Conservation (phyloP, 352 stramenopile species). For the Globisporangium mamillatum region DNA sequence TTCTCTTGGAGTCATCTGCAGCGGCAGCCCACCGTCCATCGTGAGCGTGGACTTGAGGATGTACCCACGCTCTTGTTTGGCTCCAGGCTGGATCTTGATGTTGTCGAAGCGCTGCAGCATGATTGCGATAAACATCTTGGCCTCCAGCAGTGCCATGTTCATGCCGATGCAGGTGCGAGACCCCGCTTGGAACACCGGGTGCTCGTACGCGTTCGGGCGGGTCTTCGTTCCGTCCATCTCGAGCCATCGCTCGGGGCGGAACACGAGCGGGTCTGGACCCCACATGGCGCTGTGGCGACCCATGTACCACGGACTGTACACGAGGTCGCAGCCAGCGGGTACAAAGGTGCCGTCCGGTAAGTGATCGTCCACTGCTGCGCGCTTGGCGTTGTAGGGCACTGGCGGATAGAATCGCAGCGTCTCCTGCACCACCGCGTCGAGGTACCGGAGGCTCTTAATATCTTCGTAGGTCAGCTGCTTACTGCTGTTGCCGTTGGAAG, state of each 20-base stretch:
- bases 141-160: conserved; percentile 63
- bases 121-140: conserved; percentile 58
- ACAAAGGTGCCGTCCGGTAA: conserved; percentile 22
- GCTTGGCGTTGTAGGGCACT: conserved; percentile 73
- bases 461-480: conserved; percentile 33
- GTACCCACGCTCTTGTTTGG: conserved; percentile 42
- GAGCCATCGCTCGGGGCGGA: conserved; percentile 67
- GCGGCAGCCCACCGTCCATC: conserved; percentile 3
- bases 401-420: conserved; percentile 68
- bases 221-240: conserved; percentile 33
- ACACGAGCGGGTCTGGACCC: conserved; percentile 39
- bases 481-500: background rate
- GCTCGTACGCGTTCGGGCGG: conserved; percentile 59
- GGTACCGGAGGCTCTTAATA: conserved; percentile 60
- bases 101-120: conserved; percentile 36
- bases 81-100: conserved; percentile 34
- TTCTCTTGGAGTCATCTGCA: background rate
- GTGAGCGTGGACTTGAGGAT: conserved; percentile 35
- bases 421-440: conserved; percentile 73
- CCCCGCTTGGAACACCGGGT: conserved; percentile 70
- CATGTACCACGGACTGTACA: conserved; percentile 79
- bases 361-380: conserved; percentile 7
- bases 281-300: conserved; percentile 38
- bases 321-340: conserved; percentile 48
- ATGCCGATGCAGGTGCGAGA: conserved; percentile 69